These are phyloP conservation scores for Hyparrhenia diplandra DNA, from an alignment of 176 grass and related monocot species.

Conservation along the genomic window DNA sequence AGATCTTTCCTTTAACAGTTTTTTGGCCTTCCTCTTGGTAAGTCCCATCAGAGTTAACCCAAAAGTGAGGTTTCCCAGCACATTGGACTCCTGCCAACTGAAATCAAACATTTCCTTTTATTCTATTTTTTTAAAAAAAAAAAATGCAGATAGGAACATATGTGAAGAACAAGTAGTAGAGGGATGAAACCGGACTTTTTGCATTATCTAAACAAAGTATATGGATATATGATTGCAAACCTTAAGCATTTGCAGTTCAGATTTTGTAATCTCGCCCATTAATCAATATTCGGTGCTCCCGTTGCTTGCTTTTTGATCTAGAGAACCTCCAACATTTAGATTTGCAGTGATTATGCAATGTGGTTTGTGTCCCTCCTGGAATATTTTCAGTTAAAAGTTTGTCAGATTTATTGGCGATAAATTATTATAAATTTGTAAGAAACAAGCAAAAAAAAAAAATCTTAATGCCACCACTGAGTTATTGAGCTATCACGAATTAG, in stretches of 20 bases:
- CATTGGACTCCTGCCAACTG: constrained; percentile 97
- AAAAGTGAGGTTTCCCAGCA: constrained; percentile 99
- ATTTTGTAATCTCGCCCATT: constrained; percentile 95
- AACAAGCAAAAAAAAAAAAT: constrained; percentile 14
- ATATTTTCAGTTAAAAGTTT: constrained; percentile 10
- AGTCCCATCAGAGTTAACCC: constrained; percentile 94
- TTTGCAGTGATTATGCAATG: constrained; percentile 81
- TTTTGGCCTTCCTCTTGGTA: constrained; percentile 99
- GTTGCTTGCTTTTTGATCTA: constrained; percentile 77
- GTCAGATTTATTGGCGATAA: background rate
- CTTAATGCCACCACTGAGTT: background rate
- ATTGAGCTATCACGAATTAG: background rate
- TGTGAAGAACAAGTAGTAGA: constrained; percentile 1
- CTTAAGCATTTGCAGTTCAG: constrained; percentile 93
- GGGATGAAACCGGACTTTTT: background rate
- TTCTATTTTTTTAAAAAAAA: background rate
- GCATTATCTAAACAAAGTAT: background rate
- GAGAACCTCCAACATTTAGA: constrained; percentile 68
- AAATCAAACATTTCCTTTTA: constrained; percentile 11
- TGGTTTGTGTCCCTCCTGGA: constrained; percentile 88
- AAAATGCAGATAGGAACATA: background rate
- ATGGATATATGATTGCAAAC: constrained; percentile 28
- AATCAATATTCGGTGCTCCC: constrained; percentile 81
- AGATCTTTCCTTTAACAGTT: constrained; percentile 85
- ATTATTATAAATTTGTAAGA: background rate